phyloP scores from a whole-genome alignment of 169 alveolate species.

The Eimeria necatrix region DNA sequence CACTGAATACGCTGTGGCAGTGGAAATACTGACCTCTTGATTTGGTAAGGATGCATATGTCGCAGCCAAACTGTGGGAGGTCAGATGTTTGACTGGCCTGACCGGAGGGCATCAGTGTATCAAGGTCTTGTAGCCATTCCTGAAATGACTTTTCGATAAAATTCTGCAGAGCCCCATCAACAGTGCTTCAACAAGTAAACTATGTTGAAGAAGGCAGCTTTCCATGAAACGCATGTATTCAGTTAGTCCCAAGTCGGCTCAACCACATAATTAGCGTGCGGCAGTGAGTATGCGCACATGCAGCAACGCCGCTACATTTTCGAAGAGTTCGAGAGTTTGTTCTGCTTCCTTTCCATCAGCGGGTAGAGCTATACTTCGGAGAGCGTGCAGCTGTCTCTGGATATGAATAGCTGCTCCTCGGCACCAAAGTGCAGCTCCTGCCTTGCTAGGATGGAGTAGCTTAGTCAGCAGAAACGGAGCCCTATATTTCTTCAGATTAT shows the following conservation, averaged over 20 bases:
- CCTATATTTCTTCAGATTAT: conserved; percentile 35
- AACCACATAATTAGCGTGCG: neutral
- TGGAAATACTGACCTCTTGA: conserved; percentile 18
- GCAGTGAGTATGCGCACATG: neutral
- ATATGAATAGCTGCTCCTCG: conserved; percentile 82
- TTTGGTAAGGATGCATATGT: conserved; percentile 37
- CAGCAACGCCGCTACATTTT: conserved; percentile 27
- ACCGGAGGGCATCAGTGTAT: conserved; percentile 74
- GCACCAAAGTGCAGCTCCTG: conserved; percentile 83
- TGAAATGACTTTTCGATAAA: conserved; percentile 77
- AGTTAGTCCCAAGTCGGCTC: neutral
- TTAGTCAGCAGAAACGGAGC: conserved; percentile 44
- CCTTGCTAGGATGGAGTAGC: conserved; percentile 59
- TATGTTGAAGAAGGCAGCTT: neutral
- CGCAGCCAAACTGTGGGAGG: conserved; percentile 74
- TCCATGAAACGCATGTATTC: neutral
- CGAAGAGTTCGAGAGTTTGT: conserved; percentile 11
- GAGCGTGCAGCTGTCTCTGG: conserved; percentile 78
- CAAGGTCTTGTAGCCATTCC: conserved; percentile 81
- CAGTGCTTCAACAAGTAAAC: neutral
- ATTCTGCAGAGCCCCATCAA: conserved; percentile 29
- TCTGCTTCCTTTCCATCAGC: conserved; percentile 70
- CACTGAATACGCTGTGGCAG: no score
- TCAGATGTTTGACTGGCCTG: conserved; percentile 53
- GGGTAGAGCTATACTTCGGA: conserved; percentile 26